These are phyloP conservation scores for Auricularia auricula-judae DNA, from an alignment of 768 basidiomycete genomes.

Conservation along the genomic window DNA sequence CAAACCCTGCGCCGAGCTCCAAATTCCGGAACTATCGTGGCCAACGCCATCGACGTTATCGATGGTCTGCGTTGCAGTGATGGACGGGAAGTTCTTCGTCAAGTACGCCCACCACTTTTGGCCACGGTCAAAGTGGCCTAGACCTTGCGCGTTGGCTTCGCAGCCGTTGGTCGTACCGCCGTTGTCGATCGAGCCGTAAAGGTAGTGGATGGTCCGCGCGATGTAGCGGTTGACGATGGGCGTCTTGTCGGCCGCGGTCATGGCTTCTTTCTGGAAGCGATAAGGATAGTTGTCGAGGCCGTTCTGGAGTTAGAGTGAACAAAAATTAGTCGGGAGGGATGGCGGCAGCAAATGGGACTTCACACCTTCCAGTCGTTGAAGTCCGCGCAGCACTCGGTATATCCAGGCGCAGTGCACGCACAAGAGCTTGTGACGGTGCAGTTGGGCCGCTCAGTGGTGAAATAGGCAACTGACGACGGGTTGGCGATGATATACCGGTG, in stretches of 20 bases:
- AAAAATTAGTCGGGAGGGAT: no score
- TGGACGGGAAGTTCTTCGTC: neutral
- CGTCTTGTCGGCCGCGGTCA: neutral
- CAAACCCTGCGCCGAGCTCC: neutral
- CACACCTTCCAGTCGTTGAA: constrained; percentile 1
- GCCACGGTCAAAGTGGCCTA: neutral
- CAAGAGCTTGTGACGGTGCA: neutral
- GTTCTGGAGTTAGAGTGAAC: neutral
- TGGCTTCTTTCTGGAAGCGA: neutral
- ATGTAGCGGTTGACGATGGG: neutral
- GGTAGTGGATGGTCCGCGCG: neutral
- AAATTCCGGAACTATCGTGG: neutral
- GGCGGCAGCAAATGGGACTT: no score
- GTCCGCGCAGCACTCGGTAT: neutral
- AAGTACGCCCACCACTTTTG: neutral
- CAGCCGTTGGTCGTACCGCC: neutral
- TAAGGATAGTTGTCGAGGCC: neutral
- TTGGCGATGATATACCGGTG: neutral
- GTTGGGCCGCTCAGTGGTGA: neutral
- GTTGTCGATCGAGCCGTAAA: neutral
- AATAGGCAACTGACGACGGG: neutral
- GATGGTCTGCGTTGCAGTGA: neutral
- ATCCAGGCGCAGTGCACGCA: neutral
- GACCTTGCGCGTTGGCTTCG: neutral
- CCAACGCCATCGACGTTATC: neutral